These are phyloP conservation scores for Trichoderma erinaceum DNA, from an alignment of 495 filamentous ascomycete genomes.

Conservation along the genomic window DNA sequence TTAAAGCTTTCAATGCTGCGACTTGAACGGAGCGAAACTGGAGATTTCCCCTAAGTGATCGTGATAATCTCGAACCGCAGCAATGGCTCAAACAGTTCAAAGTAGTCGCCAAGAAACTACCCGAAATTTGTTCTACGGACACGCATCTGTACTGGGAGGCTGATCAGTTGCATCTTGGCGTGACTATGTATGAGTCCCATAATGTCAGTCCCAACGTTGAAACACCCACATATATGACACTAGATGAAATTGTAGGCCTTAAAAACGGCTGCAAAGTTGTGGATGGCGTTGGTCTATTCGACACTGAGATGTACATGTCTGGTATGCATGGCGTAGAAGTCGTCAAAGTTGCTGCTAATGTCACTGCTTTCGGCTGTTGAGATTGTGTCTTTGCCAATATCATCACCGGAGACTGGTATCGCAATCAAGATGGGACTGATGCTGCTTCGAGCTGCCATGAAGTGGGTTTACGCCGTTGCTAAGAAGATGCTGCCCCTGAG, in stretches of 20 bases:
- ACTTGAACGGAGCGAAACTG: too few relatives aligned
- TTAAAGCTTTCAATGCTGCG: too few relatives aligned
- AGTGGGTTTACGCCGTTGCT: conserved; percentile 54
- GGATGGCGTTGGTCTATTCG: conserved; percentile 49
- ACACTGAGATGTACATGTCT: conserved; percentile 57
- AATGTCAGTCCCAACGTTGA: conserved; percentile 21
- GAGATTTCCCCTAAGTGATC: too few relatives aligned
- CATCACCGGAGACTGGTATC: conserved; percentile 56
- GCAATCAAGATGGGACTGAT: conserved; percentile 49
- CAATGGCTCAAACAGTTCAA: conserved; percentile 16
- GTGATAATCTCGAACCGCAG: too few relatives aligned
- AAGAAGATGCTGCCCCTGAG: conserved; percentile 44
- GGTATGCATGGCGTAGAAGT: conserved; percentile 55
- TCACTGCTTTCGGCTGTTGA: conserved; percentile 57
- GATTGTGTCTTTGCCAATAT: conserved; percentile 61
- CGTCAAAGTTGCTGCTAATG: conserved; percentile 38
- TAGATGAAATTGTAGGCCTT: conserved; percentile 32
- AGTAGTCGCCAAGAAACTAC: conserved; percentile 36
- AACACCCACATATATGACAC: conserved; percentile 16
- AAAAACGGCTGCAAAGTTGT: conserved; percentile 33
- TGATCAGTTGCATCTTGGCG: conserved; percentile 46
- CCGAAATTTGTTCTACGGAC: conserved; percentile 46
- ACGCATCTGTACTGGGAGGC: conserved; percentile 52
- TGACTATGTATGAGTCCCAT: conserved; percentile 46
- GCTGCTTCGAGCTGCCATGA: conserved; percentile 34